Conservation (phyloP, 163 green algal genomes). For the Prototheca wickerhamii region DNA sequence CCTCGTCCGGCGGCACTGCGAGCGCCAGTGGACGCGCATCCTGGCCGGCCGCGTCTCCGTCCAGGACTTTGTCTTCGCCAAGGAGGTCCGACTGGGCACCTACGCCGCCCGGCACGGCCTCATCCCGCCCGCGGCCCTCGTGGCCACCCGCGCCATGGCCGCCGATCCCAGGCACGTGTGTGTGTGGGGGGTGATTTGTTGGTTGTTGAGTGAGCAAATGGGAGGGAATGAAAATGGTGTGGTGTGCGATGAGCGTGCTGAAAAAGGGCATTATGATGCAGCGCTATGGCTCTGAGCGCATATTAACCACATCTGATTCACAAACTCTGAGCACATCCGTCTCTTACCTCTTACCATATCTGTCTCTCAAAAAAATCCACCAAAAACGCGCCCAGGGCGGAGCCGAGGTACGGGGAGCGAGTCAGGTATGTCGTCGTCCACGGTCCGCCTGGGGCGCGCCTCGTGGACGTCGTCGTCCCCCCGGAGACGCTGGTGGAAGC, state of each 20-base stretch:
- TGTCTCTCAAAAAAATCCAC: no score
- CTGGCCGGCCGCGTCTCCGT: slow-evolving; percentile 69
- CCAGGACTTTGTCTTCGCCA: slow-evolving; percentile 83
- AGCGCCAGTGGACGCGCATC: slow-evolving; percentile 78
- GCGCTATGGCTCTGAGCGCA: no score
- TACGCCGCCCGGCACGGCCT: slow-evolving; percentile 57
- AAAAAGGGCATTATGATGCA: no score
- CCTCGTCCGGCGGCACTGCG: slow-evolving; percentile 68
- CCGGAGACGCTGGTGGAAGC: slow-evolving; percentile 62
- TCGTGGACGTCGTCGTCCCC: slow-evolving; percentile 76
- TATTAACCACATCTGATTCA: no score
- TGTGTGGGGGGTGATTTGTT: no score
- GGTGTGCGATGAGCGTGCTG: no score
- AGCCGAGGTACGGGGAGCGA: slow-evolving; percentile 80
- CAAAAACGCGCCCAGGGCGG: slow-evolving; percentile 31
- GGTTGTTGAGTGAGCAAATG: no score
- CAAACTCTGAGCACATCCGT: no score
- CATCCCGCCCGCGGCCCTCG: slow-evolving; percentile 78
- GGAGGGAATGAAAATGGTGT: no score
- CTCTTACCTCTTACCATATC: no score
- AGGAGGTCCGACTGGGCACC: slow-evolving; percentile 79
- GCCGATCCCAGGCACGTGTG: slow-evolving; percentile 78
- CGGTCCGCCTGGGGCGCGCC: slow-evolving; percentile 60
- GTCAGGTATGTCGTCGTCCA: slow-evolving; percentile 88
- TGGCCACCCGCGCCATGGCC: slow-evolving; percentile 76